Percentiles rank a stretch among this genome's conserved stretches.
These are phyloP conservation scores for Amaranthus hypochondriacus DNA, from an alignment of 148 eudicot genomes.

Conservation along the genomic window DNA sequence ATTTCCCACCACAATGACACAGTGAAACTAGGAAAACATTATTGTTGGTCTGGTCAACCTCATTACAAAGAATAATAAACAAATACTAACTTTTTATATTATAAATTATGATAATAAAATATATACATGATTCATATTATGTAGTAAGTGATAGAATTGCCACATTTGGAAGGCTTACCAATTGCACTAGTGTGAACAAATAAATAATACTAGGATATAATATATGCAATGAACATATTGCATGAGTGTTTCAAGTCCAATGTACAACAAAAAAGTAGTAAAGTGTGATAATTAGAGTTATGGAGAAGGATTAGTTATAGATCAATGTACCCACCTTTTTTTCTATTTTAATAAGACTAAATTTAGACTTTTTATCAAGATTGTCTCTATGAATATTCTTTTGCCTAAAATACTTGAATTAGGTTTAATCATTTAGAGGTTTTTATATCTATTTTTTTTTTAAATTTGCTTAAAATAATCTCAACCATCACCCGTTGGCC, in stretches of 20 bases:
- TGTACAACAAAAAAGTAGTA: constrained; percentile 19
- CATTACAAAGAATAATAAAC: not conserved
- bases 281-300: constrained; percentile 5
- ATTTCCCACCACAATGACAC: constrained; percentile 10
- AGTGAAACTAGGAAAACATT: not conserved
- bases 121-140: not conserved
- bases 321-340: not conserved
- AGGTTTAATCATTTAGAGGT: too few species aligned
- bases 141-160: not conserved
- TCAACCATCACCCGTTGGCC: too few species aligned
- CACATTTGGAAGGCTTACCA: not conserved
- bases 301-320: not conserved
- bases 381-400: not conserved
- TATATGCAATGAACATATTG: constrained; percentile 12
- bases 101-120: not conserved
- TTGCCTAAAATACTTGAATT: too few species aligned
- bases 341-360: not conserved
- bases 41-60: constrained; percentile 10
- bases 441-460: too few species aligned
- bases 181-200: constrained; percentile 12
- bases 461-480: too few species aligned
- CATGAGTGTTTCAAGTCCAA: constrained; percentile 18
- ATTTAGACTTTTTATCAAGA: not conserved
- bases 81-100: not conserved
- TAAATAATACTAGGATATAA: not conserved